phyloP scores from a whole-genome alignment of 176 grass and related monocot genomes.

The Eleusine indica region DNA sequence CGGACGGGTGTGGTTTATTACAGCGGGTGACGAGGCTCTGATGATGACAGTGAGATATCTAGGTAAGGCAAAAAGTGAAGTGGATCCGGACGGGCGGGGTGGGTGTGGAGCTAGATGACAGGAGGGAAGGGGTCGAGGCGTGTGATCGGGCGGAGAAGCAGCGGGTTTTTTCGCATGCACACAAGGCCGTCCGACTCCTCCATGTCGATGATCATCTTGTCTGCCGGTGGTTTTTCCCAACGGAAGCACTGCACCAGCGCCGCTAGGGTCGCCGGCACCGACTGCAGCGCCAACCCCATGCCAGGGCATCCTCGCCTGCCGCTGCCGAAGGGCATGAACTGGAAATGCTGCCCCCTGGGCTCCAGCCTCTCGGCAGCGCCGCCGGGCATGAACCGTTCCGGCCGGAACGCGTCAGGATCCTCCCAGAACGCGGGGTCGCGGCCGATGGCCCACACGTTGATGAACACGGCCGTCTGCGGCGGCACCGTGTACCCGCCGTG shows the following conservation, averaged over 20 bases:
- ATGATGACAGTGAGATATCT: no score
- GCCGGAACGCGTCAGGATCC: slow-evolving; percentile 59
- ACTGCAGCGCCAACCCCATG: slow-evolving; percentile 53
- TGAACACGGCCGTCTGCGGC: slow-evolving; percentile 53
- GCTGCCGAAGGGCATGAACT: slow-evolving; percentile 75
- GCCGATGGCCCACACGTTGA: slow-evolving; percentile 64
- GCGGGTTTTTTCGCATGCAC: slow-evolving; percentile 49
- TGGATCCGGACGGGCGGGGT: no score
- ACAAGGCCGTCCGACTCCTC: slow-evolving; percentile 58
- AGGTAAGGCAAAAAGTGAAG: no score
- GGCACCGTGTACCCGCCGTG: slow-evolving; percentile 41
- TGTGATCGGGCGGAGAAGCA: slow-evolving; percentile 40
- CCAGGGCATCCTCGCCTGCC: slow-evolving; percentile 67
- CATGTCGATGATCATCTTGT: slow-evolving; percentile 51
- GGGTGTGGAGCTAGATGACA: not conserved
- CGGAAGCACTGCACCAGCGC: slow-evolving; percentile 75
- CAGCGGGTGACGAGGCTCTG: no score
- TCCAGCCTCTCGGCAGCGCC: slow-evolving; percentile 29
- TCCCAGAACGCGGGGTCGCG: slow-evolving; percentile 62
- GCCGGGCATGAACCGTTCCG: slow-evolving; percentile 62
- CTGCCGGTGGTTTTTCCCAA: slow-evolving; percentile 15
- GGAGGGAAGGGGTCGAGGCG: slow-evolving; percentile 56
- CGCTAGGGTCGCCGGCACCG: slow-evolving; percentile 50
- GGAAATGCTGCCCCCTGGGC: slow-evolving; percentile 64
- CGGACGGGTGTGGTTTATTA: no score